These are phyloP conservation scores for Stipa capillata DNA, from an alignment of 176 grass and related monocot genomes.

Conservation along the genomic window DNA sequence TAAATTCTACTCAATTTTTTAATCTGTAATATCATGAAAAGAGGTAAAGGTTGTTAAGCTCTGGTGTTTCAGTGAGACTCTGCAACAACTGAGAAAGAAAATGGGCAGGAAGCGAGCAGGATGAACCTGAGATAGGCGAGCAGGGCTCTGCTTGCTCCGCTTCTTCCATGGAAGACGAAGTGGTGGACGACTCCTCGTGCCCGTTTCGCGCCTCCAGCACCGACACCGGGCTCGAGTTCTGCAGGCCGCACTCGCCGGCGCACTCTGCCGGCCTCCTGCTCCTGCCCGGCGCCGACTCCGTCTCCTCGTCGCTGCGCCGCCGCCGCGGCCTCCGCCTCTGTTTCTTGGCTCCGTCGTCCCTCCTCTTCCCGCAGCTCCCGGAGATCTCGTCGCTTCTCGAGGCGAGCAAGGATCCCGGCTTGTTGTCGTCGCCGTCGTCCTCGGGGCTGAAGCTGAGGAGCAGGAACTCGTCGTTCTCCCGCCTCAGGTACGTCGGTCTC, in stretches of 20 bases:
- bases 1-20: not conserved
- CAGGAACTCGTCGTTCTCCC: conserved; percentile 81
- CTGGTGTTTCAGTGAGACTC: too few relatives aligned
- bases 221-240: conserved; percentile 73
- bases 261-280: not conserved
- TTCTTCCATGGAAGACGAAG: conserved; percentile 26
- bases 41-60: too few relatives aligned
- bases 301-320: not conserved
- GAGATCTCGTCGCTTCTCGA: not conserved
- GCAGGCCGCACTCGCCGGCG: not conserved
- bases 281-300: not conserved
- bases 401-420: not conserved
- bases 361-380: not conserved
- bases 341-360: not conserved
- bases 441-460: conserved; percentile 76
- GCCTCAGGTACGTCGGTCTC: conserved; percentile 45
- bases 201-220: conserved; percentile 40
- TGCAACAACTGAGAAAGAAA: not conserved
- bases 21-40: not conserved
- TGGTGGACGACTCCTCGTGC: conserved; percentile 13
- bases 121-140: conserved; percentile 49
- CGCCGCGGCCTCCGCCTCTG: not conserved
- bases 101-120: not conserved
- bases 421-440: not conserved
- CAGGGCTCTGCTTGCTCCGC: conserved; percentile 11